Base-by-base conservation (phyloP, 495 filamentous ascomycete species). In the Aspergillus leporis region DNA sequence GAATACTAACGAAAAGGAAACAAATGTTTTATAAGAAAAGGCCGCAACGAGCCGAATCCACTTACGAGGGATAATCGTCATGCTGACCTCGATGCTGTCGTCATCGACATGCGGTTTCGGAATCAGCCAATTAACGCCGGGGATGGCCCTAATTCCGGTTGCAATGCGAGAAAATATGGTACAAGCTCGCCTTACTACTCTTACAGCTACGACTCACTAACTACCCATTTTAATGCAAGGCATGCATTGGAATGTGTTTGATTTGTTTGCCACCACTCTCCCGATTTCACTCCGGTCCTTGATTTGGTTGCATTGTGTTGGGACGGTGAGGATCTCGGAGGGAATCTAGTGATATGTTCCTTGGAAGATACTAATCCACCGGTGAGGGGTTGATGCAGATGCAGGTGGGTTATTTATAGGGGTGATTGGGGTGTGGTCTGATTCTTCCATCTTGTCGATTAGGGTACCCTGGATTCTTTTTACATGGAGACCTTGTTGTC, bases 51-150 rank as follows among this genome's bases (percentile, higher is more conserved):
- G 3, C 25, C 3, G 22, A 22, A 12, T 14, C 38, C 13, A 8
- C 16, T 62, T 51, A 67, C 60, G 43, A 46, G 46, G 28, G 41
- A 50, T 25, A n/a, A 41, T 65, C 67, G 67, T 70, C 67, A 70
- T 70, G 28, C 59, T 70, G 63, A 68, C 66, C 59, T 62, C 55
- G 59, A 30, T 36, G 49, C 51, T 67, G 65, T 62, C 68, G 68
- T 70, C 66, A 68, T 71, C 51, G 60, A 62, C 43, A n/a, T 32
- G 19, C 18, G 51, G 54, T 41, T 38, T 48, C 30, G 32, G n/a
- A 16, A 41, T 19, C 36, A 54, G 18, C 60, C 51, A 62, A 62
- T 58, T 10, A 43, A 3, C 16, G 9, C n/a, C n/a, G n/a, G n/a
- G n/a, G n/a, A n/a, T n/a, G n/a, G n/a, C n/a, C n/a, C n/a, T n/a